Evolutionary conservation across 306 rosid genomes (phyloP).

Genomic region (Lathyrus tuberosus): DNA sequence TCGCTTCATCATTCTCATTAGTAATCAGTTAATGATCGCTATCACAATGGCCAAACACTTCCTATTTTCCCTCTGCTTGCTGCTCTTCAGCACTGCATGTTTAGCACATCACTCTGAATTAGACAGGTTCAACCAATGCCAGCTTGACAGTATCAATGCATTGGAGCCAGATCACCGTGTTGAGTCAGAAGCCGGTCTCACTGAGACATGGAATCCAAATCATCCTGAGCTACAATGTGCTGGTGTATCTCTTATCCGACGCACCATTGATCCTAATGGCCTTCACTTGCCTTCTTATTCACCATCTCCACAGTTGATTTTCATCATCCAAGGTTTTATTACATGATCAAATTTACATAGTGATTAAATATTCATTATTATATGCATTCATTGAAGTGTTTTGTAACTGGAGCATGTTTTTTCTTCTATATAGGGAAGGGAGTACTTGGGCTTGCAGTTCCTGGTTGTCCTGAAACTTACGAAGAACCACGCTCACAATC

Average conservation of each 20-base stretch:
- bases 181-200: slow-evolving; percentile 39
- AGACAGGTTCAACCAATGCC: slow-evolving; percentile 31
- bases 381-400: background rate
- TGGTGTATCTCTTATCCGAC: slow-evolving; percentile 36
- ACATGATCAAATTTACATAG: too few relatives aligned
- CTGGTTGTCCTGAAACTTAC: slow-evolving; percentile 38
- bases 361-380: background rate
- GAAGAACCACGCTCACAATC: slow-evolving; percentile 24
- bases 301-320: slow-evolving; percentile 22
- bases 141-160: slow-evolving; percentile 20
- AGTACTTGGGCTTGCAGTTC: slow-evolving; percentile 8
- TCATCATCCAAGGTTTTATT: slow-evolving; percentile 30
- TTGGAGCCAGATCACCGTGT: slow-evolving; percentile 43
- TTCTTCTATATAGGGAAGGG: slow-evolving; percentile 35
- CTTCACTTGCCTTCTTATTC: slow-evolving; percentile 45
- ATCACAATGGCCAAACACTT: background rate
- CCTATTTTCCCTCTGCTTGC: slow-evolving; percentile 13
- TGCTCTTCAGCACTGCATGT: slow-evolving; percentile 36
- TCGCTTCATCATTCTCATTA: background rate
- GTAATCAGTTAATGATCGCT: background rate
- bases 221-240: slow-evolving; percentile 36
- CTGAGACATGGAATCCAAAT: slow-evolving; percentile 41
- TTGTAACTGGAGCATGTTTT: background rate
- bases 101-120: slow-evolving; percentile 31
- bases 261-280: slow-evolving; percentile 35